Percentiles rank a stretch among this genome's conserved stretches.
Evolutionary conservation across 805 yeast genomes (phyloP).

Genomic region (Monosporozyma unispora): DNA sequence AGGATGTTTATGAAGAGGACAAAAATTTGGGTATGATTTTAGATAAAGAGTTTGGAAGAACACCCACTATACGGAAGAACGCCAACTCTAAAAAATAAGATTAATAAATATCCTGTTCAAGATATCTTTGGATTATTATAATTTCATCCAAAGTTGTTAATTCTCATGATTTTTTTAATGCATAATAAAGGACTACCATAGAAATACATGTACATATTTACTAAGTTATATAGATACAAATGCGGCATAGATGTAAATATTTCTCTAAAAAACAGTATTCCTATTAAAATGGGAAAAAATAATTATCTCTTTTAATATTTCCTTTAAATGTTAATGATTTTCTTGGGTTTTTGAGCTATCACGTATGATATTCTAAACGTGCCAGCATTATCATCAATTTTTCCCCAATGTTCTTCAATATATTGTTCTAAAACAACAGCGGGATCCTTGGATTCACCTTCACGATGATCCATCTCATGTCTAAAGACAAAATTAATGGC

Average conservation of each 20-base stretch:
- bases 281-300: not conserved
- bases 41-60: slow-evolving; percentile 24
- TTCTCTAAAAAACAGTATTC: not conserved
- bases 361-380: slow-evolving; percentile 18
- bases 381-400: slow-evolving; percentile 22
- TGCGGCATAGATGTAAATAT: not conserved
- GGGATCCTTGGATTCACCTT: slow-evolving; percentile 11
- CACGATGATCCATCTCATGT: slow-evolving; percentile 10
- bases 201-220: not conserved
- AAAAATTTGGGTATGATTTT: slow-evolving; percentile 28
- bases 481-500: slow-evolving; percentile 16
- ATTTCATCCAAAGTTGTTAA: not conserved
- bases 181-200: not conserved
- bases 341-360: slow-evolving; percentile 24
- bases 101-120: not conserved
- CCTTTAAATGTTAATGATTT: not conserved
- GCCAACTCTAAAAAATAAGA: not conserved
- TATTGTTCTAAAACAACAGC: slow-evolving; percentile 21
- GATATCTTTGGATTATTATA: not conserved
- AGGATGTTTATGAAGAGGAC: slow-evolving; percentile 38
- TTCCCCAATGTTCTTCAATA: slow-evolving; percentile 22
- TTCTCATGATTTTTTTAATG: not conserved
- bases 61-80: slow-evolving; percentile 4
- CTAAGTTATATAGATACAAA: not conserved
- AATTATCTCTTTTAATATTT: not conserved